A percentile compares a stretch with the other conserved stretches of the same genome.
phyloP scores from a whole-genome alignment of 2,329 filamentous ascomycete species.

The Trichoderma sp. region DNA sequence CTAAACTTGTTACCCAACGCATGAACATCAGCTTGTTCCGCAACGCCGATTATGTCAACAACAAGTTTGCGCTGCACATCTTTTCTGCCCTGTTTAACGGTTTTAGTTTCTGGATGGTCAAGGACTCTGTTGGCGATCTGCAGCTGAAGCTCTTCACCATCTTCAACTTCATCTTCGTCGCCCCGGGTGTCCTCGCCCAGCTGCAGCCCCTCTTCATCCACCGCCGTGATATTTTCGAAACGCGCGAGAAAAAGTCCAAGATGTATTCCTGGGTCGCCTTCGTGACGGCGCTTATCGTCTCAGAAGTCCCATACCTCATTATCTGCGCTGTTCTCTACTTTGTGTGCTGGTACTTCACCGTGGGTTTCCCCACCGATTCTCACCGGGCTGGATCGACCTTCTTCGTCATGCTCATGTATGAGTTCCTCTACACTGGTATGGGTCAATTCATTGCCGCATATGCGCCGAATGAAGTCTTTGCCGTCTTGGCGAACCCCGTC shows the following conservation, averaged over 20 bases:
- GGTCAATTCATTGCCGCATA: constrained; percentile 63
- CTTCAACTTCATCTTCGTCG: constrained; percentile 63
- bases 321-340: constrained; percentile 50
- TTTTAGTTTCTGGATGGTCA: constrained; percentile 60
- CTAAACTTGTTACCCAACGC: constrained; percentile 61
- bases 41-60: constrained; percentile 64
- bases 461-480: constrained; percentile 58
- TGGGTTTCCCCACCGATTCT: constrained; percentile 46
- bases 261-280: constrained; percentile 61
- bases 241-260: constrained; percentile 58
- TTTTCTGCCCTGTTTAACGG: constrained; percentile 56
- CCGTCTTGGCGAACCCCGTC: constrained; percentile 55
- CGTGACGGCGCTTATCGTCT: constrained; percentile 49
- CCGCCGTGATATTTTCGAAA: constrained; percentile 55
- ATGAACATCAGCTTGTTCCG: constrained; percentile 61
- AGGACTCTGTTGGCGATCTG: constrained; percentile 47
- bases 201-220: constrained; percentile 58
- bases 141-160: constrained; percentile 57
- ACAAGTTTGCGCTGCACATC: constrained; percentile 58
- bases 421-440: constrained; percentile 58
- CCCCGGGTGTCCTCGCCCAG: constrained; percentile 55
- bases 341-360: constrained; percentile 57
- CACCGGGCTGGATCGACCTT: constrained; percentile 50
- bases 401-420: constrained; percentile 57
- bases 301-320: constrained; percentile 45